Base-by-base conservation (phyloP, 768 basidiomycete species). In the Chalciporus pseudorubinellus region DNA sequence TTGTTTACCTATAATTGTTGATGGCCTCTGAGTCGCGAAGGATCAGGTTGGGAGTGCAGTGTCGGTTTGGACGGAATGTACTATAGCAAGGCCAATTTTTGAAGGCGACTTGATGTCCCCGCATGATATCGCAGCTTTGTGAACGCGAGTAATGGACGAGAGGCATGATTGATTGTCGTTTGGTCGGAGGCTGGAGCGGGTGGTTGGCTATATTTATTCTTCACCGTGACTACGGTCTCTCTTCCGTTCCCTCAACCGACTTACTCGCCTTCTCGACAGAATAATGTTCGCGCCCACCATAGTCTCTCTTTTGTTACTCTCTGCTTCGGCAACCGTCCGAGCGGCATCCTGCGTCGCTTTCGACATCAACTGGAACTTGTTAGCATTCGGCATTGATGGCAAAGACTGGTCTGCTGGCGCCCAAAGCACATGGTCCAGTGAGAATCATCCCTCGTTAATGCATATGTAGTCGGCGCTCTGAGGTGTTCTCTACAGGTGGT, bases 341-440 rank as follows among this genome's bases (percentile, higher is more conserved):
- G 71, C 76, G 2, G 69, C 71, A 16, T 76, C 84, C 4, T 95
- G 93, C 65, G 74, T 92, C 34, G 79, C 85, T 19, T 94, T 95
- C 64, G 93, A 95, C 63, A 62, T 75, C 39, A 73, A 70, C 59
- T 93, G 86, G 83, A 92, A 95, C 68, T 78, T 98, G 46, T 82
- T 91, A 46, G 89, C 86, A 19, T 91, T 98, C 65, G 90, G 89
- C 48, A 80, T 91, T 54, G 81, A 85, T 50, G 85, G 83, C 52
- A 86, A 89, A 62, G 94, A 97, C 69, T 94, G 87, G 74, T 83
- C 81, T 59, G 84, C 89, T 44, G 90, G 92, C 12, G 72, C 81
- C 4, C 81, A 84, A 60, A 75, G 78, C 59, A 74, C 78, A 5
- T 97, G 92, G 92, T 65, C 73, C 55, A 72, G 74, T 80, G 57